Percentiles rank a stretch among this genome's conserved stretches.
Conservation (phyloP, 441 rosid genomes). For the Syzygium syzygioides region DNA sequence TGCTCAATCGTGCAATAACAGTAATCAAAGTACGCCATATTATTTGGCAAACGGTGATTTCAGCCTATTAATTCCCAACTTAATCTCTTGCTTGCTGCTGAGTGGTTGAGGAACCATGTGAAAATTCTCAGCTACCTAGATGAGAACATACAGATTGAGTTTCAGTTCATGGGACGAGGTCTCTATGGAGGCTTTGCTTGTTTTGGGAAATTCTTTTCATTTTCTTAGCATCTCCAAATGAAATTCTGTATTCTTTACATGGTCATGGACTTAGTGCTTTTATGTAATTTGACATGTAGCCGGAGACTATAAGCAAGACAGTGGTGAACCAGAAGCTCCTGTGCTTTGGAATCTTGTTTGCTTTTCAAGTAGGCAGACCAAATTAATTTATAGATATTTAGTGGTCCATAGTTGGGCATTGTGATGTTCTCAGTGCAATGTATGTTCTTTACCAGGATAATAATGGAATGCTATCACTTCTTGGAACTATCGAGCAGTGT, state of each 20-base stretch:
- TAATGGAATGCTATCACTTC: constrained; percentile 70
- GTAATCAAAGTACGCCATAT: not conserved
- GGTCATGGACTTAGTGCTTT: not conserved
- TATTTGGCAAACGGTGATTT: not conserved
- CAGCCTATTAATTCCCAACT: not conserved
- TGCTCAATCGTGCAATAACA: not conserved
- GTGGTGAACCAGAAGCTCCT: constrained; percentile 97
- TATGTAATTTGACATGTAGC: constrained; percentile 41
- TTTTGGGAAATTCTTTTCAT: not conserved
- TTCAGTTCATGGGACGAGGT: not conserved
- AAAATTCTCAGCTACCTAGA: not conserved
- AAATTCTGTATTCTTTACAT: not conserved
- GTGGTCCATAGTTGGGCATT: constrained; percentile 10
- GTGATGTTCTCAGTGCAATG: not conserved
- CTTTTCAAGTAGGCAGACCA: constrained; percentile 65
- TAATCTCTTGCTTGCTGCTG: not conserved
- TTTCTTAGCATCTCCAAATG: not conserved
- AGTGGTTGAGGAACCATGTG: not conserved
- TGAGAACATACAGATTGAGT: not conserved
- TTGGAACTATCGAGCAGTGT: constrained; percentile 76
- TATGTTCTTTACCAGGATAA: constrained; percentile 56
- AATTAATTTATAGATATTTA: constrained; percentile 16
- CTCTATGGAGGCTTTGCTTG: not conserved
- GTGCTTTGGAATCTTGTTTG: constrained; percentile 92
- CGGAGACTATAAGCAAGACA: constrained; percentile 89